Percentiles rank a stretch among this genome's conserved stretches.
phyloP scores from a whole-genome alignment of 306 rosid genomes.

The Arachis hypogaea region DNA sequence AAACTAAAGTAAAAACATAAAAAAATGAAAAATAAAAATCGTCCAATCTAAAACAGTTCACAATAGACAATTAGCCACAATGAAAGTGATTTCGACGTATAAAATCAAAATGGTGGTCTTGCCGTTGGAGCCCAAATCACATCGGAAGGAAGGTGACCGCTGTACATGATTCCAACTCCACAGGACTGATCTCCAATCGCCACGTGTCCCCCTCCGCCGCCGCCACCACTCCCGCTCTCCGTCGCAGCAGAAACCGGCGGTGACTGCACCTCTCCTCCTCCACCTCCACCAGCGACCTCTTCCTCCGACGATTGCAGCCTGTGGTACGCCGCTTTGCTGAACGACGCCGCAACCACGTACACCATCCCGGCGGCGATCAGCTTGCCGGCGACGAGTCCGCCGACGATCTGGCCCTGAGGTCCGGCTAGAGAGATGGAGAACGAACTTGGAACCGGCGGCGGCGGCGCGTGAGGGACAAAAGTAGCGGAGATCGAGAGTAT shows the following conservation, averaged over 20 bases:
- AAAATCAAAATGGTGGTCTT: slow-evolving; percentile 32
- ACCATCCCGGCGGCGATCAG: slow-evolving; percentile 65
- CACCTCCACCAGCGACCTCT: slow-evolving; percentile 35
- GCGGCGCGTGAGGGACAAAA: slow-evolving; percentile 41
- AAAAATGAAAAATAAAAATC: neutral
- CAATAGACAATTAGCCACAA: neutral
- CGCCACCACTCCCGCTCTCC: slow-evolving; percentile 36
- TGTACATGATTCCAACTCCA: slow-evolving; percentile 42
- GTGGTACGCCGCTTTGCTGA: slow-evolving; percentile 67
- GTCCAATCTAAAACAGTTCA: neutral
- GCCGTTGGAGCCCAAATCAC: slow-evolving; percentile 73
- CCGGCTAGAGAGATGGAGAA: slow-evolving; percentile 75
- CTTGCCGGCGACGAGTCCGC: slow-evolving; percentile 64
- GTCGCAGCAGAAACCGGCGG: slow-evolving; percentile 48
- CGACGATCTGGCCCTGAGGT: slow-evolving; percentile 79
- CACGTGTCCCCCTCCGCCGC: slow-evolving; percentile 43
- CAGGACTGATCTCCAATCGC: slow-evolving; percentile 40
- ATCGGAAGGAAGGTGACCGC: slow-evolving; percentile 60
- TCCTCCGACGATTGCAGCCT: slow-evolving; percentile 55
- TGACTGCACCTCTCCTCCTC: slow-evolving; percentile 46
- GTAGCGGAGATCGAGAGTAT: slow-evolving; percentile 78
- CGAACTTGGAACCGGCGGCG: slow-evolving; percentile 41
- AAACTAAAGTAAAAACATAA: neutral
- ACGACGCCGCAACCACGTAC: slow-evolving; percentile 62
- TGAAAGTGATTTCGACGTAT: neutral